Evolutionary conservation across 441 rosid species (phyloP), one percentile per base, ranked within the genome.

Genomic region (Eruca vesicaria): DNA sequence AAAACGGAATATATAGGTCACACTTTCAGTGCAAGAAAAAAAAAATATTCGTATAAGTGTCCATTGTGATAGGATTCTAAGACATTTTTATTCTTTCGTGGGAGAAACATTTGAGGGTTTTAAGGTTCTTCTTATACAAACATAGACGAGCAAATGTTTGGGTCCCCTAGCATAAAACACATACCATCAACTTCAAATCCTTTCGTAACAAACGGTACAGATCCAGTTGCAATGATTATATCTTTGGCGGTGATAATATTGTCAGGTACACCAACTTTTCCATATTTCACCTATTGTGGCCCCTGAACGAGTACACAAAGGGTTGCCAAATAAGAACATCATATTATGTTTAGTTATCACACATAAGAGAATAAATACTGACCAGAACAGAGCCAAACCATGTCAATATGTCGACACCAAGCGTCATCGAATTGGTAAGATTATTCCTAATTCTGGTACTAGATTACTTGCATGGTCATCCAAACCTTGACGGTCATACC

Each of bases 141-240:
- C 45, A 38, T 3, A 38, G 12, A 38, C 11, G 4, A 31, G 33
- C n/a, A n/a, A 31, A 3, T 3, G 2, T 31, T 31, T 4, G 33
- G 33, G 33, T 31, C 33, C 7, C 33, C 33, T 28, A 29, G 59
- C 32, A 69, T 20, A 58, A 57, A 35, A 72, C 14, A 48, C 69
- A 55, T 87, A 94, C 99, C 99, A 81, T 94, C 98, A 76, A 94
- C 91, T 86, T 94, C 96, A 69, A 94, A 92, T 78, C 98, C 99
- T 83, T 88, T 90, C 29, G 99, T 95, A 32, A 95, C 98, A 78
- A 95, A 93, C 4, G 99, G 98, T 11, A 95, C 90, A 55, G 98
- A 93, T 71, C 99, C 99, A 78, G 99, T 95, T 19, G 98, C 99
- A 63, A 91, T 87, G 76, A 95, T 89, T 68, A 95, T 91, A 74